These are phyloP conservation scores for Pseudocercospora eumusae DNA, from an alignment of 2,329 filamentous ascomycete species.

Conservation along the genomic window DNA sequence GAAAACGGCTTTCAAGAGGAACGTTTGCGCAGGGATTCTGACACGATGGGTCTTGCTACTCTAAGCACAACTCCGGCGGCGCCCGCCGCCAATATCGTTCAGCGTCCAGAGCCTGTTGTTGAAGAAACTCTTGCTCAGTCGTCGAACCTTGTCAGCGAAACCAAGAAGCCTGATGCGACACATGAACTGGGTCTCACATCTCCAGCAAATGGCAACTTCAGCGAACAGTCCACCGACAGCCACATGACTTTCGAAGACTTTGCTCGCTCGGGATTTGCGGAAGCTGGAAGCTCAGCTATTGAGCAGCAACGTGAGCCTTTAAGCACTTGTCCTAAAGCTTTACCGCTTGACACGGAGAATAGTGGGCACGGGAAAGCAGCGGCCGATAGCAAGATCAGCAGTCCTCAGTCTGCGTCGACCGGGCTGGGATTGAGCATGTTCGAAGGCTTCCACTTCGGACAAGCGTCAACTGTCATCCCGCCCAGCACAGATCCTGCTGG, in stretches of 20 bases:
- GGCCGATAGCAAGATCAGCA: constrained; percentile 10
- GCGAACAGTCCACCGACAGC: constrained; percentile 12
- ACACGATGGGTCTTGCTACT: constrained; percentile 3
- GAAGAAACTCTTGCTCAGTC: background rate
- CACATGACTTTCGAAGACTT: constrained; percentile 25
- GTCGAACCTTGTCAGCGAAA: background rate
- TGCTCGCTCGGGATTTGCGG: constrained; percentile 15
- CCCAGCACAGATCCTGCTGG: background rate
- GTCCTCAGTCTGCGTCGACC: constrained; percentile 9
- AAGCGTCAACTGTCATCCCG: background rate
- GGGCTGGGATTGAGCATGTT: constrained; percentile 26
- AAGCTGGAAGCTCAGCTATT: background rate
- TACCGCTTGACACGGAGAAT: background rate
- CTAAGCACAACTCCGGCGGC: background rate
- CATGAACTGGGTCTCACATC: constrained; percentile 2
- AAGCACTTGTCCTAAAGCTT: background rate
- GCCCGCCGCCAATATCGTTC: background rate
- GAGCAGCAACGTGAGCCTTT: background rate
- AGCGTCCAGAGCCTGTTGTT: constrained; percentile 5
- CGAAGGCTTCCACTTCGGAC: constrained; percentile 23
- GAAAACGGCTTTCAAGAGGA: background rate
- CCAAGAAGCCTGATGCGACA: background rate
- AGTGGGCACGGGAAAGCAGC: background rate
- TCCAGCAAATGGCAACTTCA: constrained; percentile 9
- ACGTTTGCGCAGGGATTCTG: constrained; percentile 3